A percentile compares a stretch with the other conserved stretches of the same genome.
Conservation (phyloP, 179 eudicot species). For the Beta lomatogona region DNA sequence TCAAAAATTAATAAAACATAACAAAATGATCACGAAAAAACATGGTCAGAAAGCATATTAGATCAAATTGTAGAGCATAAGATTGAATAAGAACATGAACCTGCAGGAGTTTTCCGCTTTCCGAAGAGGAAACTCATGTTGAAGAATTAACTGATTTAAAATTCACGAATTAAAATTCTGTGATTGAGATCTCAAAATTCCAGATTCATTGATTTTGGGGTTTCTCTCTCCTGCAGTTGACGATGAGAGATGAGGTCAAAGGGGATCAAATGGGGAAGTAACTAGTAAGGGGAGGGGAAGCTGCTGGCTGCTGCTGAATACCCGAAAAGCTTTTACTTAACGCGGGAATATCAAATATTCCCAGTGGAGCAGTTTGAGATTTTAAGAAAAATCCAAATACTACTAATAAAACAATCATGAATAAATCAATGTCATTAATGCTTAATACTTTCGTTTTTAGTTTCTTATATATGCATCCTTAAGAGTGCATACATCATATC, state of each 20-base stretch:
- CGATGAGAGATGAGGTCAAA: not conserved
- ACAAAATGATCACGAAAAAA: not conserved
- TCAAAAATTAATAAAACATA: not conserved
- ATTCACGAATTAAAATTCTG: not conserved
- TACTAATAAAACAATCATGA: no score
- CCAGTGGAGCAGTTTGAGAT: no score
- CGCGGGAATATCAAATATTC: no score
- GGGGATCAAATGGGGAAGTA: no score
- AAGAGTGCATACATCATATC: no score
- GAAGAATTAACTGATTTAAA: not conserved
- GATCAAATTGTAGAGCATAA: not conserved
- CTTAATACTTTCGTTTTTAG: no score
- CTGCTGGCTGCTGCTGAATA: no score
- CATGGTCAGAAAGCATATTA: not conserved
- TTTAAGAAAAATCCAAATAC: no score
- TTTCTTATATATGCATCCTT: no score
- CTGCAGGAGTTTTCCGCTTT: slow-evolving; percentile 41
- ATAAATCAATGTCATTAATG: no score
- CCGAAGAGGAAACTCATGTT: slow-evolving; percentile 44
- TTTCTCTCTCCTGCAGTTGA: slow-evolving; percentile 2
- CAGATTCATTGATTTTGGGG: not conserved
- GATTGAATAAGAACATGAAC: not conserved
- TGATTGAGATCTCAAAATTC: not conserved
- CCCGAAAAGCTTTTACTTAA: no score
- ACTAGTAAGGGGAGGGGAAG: no score